Conservation (phyloP, 345 rosid species). For the Ailanthus altissimus region DNA sequence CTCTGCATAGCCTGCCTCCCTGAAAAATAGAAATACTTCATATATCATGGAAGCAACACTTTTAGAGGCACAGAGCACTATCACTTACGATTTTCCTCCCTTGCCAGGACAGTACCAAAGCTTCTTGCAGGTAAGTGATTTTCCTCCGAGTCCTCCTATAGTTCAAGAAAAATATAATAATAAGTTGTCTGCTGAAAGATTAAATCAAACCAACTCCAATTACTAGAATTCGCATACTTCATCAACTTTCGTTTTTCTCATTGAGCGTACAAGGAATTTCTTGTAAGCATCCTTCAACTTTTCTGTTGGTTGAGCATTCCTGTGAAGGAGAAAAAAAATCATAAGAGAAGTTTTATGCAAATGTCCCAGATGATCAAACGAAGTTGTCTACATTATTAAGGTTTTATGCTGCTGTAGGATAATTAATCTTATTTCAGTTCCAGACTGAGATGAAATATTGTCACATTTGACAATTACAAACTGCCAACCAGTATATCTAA, state of each 20-base stretch:
- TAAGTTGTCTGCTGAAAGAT: neutral
- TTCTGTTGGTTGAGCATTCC: constrained; percentile 75
- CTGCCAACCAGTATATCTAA: neutral
- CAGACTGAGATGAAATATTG: neutral
- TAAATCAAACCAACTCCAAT: neutral
- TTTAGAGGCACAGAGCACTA: constrained; percentile 11
- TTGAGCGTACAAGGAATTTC: constrained; percentile 70
- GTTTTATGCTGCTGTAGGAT: neutral
- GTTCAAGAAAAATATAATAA: constrained; percentile 19
- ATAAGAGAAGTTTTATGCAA: neutral
- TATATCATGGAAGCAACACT: constrained; percentile 19
- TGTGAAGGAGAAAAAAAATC: constrained; percentile 10
- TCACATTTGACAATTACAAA: neutral
- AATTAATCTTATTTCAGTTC: neutral
- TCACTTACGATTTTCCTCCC: constrained; percentile 62
- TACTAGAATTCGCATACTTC: constrained; percentile 45
- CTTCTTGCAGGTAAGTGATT: constrained; percentile 55
- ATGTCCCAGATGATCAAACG: neutral
- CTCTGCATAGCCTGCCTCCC: constrained; percentile 48
- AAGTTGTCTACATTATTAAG: neutral
- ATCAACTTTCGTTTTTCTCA: constrained; percentile 45
- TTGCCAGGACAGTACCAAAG: constrained; percentile 75
- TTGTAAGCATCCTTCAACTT: constrained; percentile 76
- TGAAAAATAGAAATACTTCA: constrained; percentile 28
- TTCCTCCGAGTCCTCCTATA: constrained; percentile 55